Conservation (phyloP, 2,329 filamentous ascomycete genomes). For the Clonostachys sp. region DNA sequence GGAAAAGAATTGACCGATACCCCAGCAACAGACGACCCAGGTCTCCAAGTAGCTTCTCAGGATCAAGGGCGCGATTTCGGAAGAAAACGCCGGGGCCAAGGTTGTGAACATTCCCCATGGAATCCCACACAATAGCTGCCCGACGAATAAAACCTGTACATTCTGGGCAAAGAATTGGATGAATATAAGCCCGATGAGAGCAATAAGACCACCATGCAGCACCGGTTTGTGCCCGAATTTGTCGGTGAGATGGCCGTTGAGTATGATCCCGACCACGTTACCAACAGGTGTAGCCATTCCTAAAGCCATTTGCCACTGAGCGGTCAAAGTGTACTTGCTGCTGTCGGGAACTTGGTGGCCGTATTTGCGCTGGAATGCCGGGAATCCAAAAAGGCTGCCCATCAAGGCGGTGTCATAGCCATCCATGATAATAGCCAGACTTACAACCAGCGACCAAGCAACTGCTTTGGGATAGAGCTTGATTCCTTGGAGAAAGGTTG, state of each 20-base stretch:
- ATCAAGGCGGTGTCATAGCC: slow-evolving; percentile 11
- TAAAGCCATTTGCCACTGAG: slow-evolving; percentile 31
- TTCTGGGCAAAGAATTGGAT: slow-evolving; percentile 25
- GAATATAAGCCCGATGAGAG: slow-evolving; percentile 26
- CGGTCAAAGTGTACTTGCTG: background rate
- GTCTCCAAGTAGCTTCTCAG: slow-evolving; percentile 25
- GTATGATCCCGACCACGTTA: slow-evolving; percentile 30
- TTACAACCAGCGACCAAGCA: slow-evolving; percentile 20
- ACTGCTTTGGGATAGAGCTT: slow-evolving; percentile 19
- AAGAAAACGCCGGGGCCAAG: slow-evolving; percentile 25
- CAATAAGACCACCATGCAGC: slow-evolving; percentile 23
- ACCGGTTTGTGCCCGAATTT: slow-evolving; percentile 22
- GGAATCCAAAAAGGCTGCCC: slow-evolving; percentile 22
- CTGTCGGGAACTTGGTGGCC: slow-evolving; percentile 8
- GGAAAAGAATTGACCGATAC: slow-evolving; percentile 30
- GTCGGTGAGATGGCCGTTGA: background rate
- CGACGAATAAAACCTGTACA: slow-evolving; percentile 19
- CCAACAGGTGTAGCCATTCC: slow-evolving; percentile 26
- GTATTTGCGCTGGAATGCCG: slow-evolving; percentile 19
- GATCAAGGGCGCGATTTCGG: slow-evolving; percentile 19
- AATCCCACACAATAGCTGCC: slow-evolving; percentile 25
- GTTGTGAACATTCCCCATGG: slow-evolving; percentile 24
- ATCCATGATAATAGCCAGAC: slow-evolving; percentile 4
- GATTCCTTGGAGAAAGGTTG: slow-evolving; percentile 12
- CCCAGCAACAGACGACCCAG: slow-evolving; percentile 25